These are phyloP conservation scores for Sporothrix euskadiensis DNA, from an alignment of 2,329 filamentous ascomycete species.

Conservation along the genomic window DNA sequence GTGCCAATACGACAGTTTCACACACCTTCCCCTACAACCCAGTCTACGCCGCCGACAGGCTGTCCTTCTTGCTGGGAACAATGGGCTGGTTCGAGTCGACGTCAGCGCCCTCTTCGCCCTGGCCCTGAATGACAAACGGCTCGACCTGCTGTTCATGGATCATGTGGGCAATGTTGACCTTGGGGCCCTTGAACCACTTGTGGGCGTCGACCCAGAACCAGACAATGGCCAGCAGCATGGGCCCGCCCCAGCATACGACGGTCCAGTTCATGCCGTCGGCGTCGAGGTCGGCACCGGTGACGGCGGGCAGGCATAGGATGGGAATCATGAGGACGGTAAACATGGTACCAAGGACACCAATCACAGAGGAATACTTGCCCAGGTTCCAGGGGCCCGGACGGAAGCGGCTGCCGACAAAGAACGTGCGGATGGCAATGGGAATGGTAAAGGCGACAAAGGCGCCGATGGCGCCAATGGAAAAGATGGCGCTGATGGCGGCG, in stretches of 20 bases:
- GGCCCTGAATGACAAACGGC: constrained; percentile 30
- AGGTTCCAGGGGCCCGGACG: constrained; percentile 69
- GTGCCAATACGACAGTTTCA: not conserved
- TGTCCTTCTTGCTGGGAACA: constrained; percentile 24
- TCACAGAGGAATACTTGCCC: constrained; percentile 57
- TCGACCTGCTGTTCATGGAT: constrained; percentile 28
- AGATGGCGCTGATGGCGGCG: constrained; percentile 65
- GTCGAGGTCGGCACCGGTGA: constrained; percentile 56
- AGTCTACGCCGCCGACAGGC: not conserved
- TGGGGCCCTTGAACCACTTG: constrained; percentile 71
- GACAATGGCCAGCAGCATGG: constrained; percentile 58
- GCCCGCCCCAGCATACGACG: constrained; percentile 63
- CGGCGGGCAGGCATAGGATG: constrained; percentile 64
- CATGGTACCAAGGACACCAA: constrained; percentile 56
- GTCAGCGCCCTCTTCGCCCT: constrained; percentile 4
- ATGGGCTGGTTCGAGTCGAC: constrained; percentile 22
- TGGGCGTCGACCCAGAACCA: constrained; percentile 66
- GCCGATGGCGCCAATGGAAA: constrained; percentile 68
- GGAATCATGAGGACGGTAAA: constrained; percentile 69
- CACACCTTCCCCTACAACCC: not conserved
- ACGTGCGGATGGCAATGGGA: constrained; percentile 59
- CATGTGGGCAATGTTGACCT: constrained; percentile 59
- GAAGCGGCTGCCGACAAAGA: constrained; percentile 63
- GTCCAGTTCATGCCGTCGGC: constrained; percentile 66
- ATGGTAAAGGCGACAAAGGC: constrained; percentile 64